Conservation (phyloP, 306 rosid genomes). For the peach (Prunus persica) region DNA sequence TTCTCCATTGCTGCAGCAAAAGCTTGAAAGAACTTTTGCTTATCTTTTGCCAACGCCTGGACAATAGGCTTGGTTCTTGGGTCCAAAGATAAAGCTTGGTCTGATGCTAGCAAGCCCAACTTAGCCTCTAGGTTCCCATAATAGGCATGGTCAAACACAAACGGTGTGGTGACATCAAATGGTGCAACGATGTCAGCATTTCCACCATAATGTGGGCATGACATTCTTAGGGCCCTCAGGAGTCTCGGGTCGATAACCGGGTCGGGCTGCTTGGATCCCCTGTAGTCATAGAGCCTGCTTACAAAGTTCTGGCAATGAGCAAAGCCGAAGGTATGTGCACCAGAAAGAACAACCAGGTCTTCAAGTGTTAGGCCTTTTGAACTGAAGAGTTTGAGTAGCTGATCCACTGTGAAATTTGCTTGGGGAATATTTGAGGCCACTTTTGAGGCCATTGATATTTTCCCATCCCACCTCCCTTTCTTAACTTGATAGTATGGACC, state of each 20-base stretch:
- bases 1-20: conserved; percentile 79
- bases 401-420: conserved; percentile 73
- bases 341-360: conserved; percentile 83
- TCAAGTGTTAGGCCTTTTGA: conserved; percentile 62
- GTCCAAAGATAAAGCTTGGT: conserved; percentile 69
- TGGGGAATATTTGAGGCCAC: conserved; percentile 68
- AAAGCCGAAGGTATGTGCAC: conserved; percentile 86
- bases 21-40: conserved; percentile 65
- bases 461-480: conserved; percentile 96
- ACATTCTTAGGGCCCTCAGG: conserved; percentile 54
- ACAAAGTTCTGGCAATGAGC: conserved; percentile 74
- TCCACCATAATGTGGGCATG: conserved; percentile 76
- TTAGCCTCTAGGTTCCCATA: conserved; percentile 63
- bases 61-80: conserved; percentile 57
- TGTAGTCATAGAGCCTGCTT: conserved; percentile 55
- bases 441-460: conserved; percentile 71
- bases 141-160: conserved; percentile 77
- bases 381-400: conserved; percentile 69
- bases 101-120: conserved; percentile 72
- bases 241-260: conserved; percentile 62
- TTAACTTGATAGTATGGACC: conserved; percentile 87
- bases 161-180: conserved; percentile 84
- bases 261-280: conserved; percentile 60
- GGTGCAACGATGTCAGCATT: conserved; percentile 67
- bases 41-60: conserved; percentile 59